phyloP scores from a whole-genome alignment of 1,139 yeast genomes.

The Yamadazyma diospyri region DNA sequence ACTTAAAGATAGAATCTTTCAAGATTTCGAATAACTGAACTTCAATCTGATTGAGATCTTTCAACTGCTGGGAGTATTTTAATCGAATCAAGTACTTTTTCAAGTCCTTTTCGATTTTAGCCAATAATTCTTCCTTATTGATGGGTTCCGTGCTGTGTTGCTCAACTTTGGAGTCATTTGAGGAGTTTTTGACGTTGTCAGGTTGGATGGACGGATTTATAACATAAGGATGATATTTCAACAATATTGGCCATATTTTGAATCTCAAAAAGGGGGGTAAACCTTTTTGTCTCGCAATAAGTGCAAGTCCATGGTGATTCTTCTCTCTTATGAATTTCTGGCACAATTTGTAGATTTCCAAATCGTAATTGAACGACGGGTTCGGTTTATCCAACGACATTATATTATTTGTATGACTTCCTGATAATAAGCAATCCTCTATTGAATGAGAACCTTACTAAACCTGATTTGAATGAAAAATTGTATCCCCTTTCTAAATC shows the following conservation, averaged over 20 bases:
- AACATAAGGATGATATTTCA: conserved; percentile 84
- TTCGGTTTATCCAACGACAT: conserved; percentile 6
- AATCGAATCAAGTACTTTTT: conserved; percentile 49
- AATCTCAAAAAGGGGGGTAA: conserved; percentile 79
- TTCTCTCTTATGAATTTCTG: conserved; percentile 43
- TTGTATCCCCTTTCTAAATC: no score
- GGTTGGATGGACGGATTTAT: conserved; percentile 68
- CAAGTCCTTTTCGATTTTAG: conserved; percentile 48
- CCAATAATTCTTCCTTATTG: conserved; percentile 24
- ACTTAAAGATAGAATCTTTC: conserved; percentile 59
- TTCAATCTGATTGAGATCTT: conserved; percentile 33
- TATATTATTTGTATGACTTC: no score
- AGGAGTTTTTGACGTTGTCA: conserved; percentile 23
- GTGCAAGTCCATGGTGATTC: conserved; percentile 69
- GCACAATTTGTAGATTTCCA: conserved; percentile 36
- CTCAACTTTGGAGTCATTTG: not conserved
- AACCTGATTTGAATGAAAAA: no score
- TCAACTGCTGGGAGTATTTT: conserved; percentile 15
- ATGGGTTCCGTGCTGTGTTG: not conserved
- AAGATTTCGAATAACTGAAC: conserved; percentile 52
- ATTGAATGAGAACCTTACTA: no score
- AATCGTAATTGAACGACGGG: conserved; percentile 41
- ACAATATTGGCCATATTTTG: conserved; percentile 78
- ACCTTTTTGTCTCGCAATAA: conserved; percentile 79
- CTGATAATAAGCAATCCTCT: no score